phyloP scores from a whole-genome alignment of 768 basidiomycete species.

The Tulasnella sp. region DNA sequence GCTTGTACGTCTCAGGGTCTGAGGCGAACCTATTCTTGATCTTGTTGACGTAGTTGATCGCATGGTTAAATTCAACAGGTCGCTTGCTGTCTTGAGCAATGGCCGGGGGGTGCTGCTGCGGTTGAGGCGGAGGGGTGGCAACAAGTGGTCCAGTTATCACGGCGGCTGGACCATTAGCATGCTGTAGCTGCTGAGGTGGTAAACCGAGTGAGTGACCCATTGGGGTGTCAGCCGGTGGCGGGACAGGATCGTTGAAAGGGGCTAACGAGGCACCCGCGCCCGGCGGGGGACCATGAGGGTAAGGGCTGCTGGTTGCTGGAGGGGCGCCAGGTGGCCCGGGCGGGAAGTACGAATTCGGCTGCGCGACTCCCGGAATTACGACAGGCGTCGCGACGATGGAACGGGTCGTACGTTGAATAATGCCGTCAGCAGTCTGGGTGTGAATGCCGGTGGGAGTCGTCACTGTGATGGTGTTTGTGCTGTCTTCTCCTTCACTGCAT shows the following conservation, averaged over 20 bases:
- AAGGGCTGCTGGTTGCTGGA: neutral
- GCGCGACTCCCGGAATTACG: neutral
- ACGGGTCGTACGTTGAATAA: conserved; percentile 12
- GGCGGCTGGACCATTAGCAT: neutral
- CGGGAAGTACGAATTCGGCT: neutral
- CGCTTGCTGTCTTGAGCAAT: neutral
- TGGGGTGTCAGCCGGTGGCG: neutral
- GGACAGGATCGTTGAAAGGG: conserved; percentile 1
- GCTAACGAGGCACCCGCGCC: neutral
- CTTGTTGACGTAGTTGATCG: conserved; percentile 96
- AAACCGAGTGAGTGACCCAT: neutral
- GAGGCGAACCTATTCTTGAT: conserved; percentile 90
- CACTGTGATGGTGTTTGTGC: conserved; percentile 36
- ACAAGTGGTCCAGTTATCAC: neutral
- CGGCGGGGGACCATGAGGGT: neutral
- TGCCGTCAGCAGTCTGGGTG: conserved; percentile 26
- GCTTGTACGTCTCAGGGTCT: conserved; percentile 88
- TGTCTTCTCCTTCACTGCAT: conserved; percentile 25
- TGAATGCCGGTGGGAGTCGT: conserved; percentile 32
- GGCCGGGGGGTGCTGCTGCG: neutral
- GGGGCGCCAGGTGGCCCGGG: neutral
- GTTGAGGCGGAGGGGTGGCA: neutral
- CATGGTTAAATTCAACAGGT: conserved; percentile 70
- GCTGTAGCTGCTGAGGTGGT: conserved; percentile 8
- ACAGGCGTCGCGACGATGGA: neutral